A percentile compares a stretch with the other conserved stretches of the same genome.
Conservation (phyloP, 169 alveolate species). For the Plasmodium inui region DNA sequence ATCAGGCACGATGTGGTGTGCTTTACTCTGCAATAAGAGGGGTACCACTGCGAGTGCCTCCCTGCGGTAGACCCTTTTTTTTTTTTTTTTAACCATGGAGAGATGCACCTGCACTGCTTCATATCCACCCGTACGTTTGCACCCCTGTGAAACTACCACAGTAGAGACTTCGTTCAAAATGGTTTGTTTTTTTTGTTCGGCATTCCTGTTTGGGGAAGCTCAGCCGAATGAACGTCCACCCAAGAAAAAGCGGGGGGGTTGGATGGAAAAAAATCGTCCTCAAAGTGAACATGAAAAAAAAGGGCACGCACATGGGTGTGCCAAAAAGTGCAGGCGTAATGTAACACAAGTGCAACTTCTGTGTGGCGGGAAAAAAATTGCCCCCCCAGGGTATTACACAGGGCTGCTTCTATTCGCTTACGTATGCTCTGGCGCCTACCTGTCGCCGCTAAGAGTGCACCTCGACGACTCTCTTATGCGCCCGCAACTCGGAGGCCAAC, state of each 20-base stretch:
- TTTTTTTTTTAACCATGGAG: not conserved
- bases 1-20: too few relatives aligned
- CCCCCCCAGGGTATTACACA: not conserved
- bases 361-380: not conserved
- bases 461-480: conserved; percentile 47
- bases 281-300: not conserved
- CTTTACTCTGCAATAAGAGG: not conserved
- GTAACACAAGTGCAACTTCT: not conserved
- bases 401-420: not conserved
- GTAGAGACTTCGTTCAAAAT: not conserved
- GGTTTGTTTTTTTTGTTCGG: not conserved
- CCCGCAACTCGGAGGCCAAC: conserved; percentile 44
- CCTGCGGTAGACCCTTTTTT: not conserved
- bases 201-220: not conserved
- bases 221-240: not conserved
- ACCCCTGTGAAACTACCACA: not conserved
- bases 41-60: not conserved
- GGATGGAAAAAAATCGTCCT: not conserved
- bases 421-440: not conserved
- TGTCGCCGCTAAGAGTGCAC: not conserved
- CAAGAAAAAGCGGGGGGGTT: not conserved
- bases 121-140: not conserved
- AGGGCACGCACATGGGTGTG: not conserved
- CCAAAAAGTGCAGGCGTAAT: not conserved
- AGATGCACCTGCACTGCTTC: not conserved